Percentiles rank a stretch among this genome's conserved stretches.
Conservation (phyloP, 805 yeast species). For the Pichia sporocuriosa region DNA sequence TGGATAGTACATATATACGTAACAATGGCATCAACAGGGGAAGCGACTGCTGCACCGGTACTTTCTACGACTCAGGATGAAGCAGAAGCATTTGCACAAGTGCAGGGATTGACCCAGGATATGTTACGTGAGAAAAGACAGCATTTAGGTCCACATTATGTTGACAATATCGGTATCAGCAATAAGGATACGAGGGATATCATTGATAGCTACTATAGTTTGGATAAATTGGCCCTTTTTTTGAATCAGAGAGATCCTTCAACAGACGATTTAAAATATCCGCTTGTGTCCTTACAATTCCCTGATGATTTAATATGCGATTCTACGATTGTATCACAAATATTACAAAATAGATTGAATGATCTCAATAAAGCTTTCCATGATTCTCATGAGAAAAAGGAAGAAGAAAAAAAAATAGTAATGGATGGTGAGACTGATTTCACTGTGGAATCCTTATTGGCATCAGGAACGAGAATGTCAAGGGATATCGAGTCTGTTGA, state of each 20-base stretch:
- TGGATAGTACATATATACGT: too few relatives aligned
- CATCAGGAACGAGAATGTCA: background rate
- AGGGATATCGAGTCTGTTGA: conserved; percentile 17
- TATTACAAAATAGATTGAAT: conserved; percentile 37
- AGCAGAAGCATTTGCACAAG: conserved; percentile 42
- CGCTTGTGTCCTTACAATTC: conserved; percentile 74
- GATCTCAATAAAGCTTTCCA: conserved; percentile 7
- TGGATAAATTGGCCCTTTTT: conserved; percentile 27
- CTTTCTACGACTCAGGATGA: conserved; percentile 72
- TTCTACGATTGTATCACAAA: conserved; percentile 61
- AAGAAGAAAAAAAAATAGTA: background rate
- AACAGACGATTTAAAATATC: conserved; percentile 28
- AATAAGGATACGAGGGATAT: conserved; percentile 25
- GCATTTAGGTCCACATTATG: conserved; percentile 26
- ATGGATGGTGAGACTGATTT: conserved; percentile 12
- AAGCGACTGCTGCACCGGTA: conserved; percentile 40
- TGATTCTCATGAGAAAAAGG: conserved; percentile 9
- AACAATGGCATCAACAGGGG: background rate
- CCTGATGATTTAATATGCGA: conserved; percentile 79
- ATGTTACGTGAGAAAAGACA: conserved; percentile 15
- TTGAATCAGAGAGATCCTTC: conserved; percentile 24
- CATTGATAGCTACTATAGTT: conserved; percentile 47
- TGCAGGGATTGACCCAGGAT: conserved; percentile 21
- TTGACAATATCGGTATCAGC: conserved; percentile 20
- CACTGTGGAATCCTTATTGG: background rate